A percentile compares a stretch with the other conserved stretches of the same genome.
These are phyloP conservation scores for Mariannaea sp. DNA, from an alignment of 2,329 filamentous ascomycete genomes.

Conservation along the genomic window DNA sequence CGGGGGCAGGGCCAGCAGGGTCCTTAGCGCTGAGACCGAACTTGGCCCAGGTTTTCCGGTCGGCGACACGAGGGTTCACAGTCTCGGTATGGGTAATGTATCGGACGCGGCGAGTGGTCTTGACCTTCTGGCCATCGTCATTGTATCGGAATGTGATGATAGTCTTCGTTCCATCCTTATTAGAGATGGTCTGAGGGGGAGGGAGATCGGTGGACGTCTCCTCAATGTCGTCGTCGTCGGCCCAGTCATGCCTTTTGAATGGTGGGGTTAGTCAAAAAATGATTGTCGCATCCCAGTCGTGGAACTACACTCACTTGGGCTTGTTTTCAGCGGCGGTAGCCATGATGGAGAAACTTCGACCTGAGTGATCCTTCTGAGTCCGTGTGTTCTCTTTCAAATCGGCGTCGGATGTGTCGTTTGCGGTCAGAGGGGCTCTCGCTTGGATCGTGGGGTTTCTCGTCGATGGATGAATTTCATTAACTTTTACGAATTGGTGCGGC, in stretches of 20 bases:
- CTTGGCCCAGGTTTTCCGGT: constrained; percentile 91
- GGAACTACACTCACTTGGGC: constrained; percentile 45
- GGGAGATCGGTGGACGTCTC: constrained; percentile 73
- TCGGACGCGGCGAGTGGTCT: constrained; percentile 94
- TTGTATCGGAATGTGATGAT: constrained; percentile 88
- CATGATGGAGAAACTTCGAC: constrained; percentile 42
- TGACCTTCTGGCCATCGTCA: constrained; percentile 93
- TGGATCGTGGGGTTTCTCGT: constrained; percentile 47
- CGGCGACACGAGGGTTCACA: constrained; percentile 95
- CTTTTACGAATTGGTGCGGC: constrained; percentile 48
- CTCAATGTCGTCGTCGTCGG: constrained; percentile 92
- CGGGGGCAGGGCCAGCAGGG: constrained; percentile 76
- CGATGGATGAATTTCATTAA: constrained; percentile 45
- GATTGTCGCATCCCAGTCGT: constrained; percentile 26
- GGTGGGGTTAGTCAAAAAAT: constrained; percentile 45
- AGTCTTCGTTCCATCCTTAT: constrained; percentile 98
- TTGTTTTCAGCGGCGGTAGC: constrained; percentile 47
- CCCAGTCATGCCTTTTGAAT: constrained; percentile 74
- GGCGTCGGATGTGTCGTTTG: constrained; percentile 31
- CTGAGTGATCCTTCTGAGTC: constrained; percentile 21
- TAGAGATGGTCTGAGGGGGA: constrained; percentile 84
- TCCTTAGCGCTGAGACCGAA: constrained; percentile 92
- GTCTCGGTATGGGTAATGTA: constrained; percentile 89
- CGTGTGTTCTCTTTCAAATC: constrained; percentile 21
- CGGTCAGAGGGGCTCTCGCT: constrained; percentile 32